Conservation (phyloP, 192 early-diverging fungal genomes). For the Glomus cerebriforme region DNA sequence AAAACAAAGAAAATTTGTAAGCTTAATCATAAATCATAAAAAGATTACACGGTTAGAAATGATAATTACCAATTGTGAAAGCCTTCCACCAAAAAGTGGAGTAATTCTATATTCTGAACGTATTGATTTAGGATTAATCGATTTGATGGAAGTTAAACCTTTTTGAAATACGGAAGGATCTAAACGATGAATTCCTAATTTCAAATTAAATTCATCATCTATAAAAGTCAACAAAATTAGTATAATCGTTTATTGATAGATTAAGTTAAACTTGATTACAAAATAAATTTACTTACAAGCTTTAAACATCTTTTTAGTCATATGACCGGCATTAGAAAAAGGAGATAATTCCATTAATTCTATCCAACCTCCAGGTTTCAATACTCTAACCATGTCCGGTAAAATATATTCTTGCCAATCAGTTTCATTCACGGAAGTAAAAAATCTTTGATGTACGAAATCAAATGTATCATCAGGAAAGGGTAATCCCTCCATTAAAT, state of each 20-base stretch:
- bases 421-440: not conserved
- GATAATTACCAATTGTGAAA: conserved; percentile 16
- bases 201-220: not conserved
- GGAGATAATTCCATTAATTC: conserved; percentile 2
- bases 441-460: conserved; percentile 14
- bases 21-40: too few species aligned
- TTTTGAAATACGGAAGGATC: not conserved
- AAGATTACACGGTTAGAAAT: too few species aligned
- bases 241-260: not conserved
- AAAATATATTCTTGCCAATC: conserved; percentile 3
- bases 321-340: not conserved
- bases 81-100: not conserved
- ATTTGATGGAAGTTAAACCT: not conserved
- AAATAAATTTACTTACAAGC: not conserved
- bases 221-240: not conserved
- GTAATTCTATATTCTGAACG: not conserved
- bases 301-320: not conserved
- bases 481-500: not conserved
- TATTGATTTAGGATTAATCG: not conserved
- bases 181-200: not conserved
- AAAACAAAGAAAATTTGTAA: too few species aligned
- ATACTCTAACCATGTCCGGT: not conserved
- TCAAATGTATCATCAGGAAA: conserved; percentile 18
- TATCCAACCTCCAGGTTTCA: not conserved
- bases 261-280: not conserved